Conservation (phyloP, 192 early-diverging fungal species). For the Rhizophagus prolifer region DNA sequence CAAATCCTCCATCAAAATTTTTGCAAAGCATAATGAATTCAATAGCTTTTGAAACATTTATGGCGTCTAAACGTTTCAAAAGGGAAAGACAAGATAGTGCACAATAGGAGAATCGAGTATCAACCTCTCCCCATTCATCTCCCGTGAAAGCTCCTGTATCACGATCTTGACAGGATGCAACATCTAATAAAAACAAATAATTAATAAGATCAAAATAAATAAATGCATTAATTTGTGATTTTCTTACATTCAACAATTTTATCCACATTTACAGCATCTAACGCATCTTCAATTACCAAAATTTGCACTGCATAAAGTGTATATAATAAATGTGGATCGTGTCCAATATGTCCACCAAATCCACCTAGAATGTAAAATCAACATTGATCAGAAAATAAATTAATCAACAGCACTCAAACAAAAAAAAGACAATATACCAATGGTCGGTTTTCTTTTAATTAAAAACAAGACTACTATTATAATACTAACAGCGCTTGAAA, state of each 20-base stretch:
- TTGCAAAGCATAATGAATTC: conserved; percentile 74
- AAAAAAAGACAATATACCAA: neutral
- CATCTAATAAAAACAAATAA: conserved; percentile 45
- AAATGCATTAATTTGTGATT: neutral
- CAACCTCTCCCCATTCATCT: conserved; percentile 91
- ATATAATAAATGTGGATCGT: conserved; percentile 90
- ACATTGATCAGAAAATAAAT: neutral
- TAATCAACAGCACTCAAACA: neutral
- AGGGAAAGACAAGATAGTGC: conserved; percentile 79
- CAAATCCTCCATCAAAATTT: conserved; percentile 98
- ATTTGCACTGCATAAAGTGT: conserved; percentile 93
- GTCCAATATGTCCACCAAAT: conserved; percentile 82
- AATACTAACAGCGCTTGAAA: no score
- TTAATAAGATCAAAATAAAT: neutral
- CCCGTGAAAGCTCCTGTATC: conserved; percentile 82
- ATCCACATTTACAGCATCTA: conserved; percentile 71
- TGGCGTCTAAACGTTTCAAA: conserved; percentile 62
- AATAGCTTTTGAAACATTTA: conserved; percentile 61
- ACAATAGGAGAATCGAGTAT: conserved; percentile 91
- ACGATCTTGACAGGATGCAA: conserved; percentile 59
- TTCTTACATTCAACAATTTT: conserved; percentile 70
- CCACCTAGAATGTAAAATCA: conserved; percentile 56
- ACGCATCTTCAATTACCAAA: conserved; percentile 74
- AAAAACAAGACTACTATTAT: neutral
- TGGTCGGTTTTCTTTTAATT: no score